Base-by-base conservation (phyloP, 495 filamentous ascomycete species). In the Trichoderma virens region DNA sequence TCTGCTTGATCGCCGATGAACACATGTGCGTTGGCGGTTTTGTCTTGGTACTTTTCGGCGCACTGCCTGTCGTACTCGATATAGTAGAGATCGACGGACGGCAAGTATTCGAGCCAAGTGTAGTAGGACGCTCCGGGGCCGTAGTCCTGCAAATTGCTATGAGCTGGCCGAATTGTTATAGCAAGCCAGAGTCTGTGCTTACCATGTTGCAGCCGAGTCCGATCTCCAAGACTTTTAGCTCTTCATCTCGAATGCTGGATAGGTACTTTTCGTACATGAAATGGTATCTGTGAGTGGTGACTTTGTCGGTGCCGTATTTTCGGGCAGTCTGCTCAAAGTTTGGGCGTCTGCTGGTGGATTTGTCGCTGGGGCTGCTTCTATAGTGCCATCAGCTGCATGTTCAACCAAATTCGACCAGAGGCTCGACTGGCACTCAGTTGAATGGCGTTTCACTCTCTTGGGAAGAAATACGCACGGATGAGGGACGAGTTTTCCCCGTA, bases 181-280 rank as follows among this genome's bases (percentile, higher is more conserved):
- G 25, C 3, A 14, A n/a, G 27, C 5, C n/a, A n/a, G n/a, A n/a
- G n/a, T 27, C 2, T 16, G 5, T 27, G 27, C 13, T 56, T 30
- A 56, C 51, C 51, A 56, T 56, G 51, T 56, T 56, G 27, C 51
- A 56, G 51, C 51, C 51, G 20, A 56, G 51, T n/a, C 51, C 51
- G 6, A 56, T 56, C 25, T 56, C 51, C 25, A 56, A 18, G 51
- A 56, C 51, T 16, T 56, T 56, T 9, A 56, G 14, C 51, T 31
- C 16, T 3, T 56, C 51, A 9, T 28, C 27, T 30, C 51, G 51
- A 16, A 56, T 27, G 3, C 9, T 25, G 8, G 51, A 56, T 9
- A 56, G 25, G 14, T 56, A 56, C 13, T 56, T 56, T 23, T 56
- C 51, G 51, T 56, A 56, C 51, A 56, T 28, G 51, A 56, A 56